phyloP scores from a whole-genome alignment of 164 flowering plant genomes.

The Protea cynaroides region DNA sequence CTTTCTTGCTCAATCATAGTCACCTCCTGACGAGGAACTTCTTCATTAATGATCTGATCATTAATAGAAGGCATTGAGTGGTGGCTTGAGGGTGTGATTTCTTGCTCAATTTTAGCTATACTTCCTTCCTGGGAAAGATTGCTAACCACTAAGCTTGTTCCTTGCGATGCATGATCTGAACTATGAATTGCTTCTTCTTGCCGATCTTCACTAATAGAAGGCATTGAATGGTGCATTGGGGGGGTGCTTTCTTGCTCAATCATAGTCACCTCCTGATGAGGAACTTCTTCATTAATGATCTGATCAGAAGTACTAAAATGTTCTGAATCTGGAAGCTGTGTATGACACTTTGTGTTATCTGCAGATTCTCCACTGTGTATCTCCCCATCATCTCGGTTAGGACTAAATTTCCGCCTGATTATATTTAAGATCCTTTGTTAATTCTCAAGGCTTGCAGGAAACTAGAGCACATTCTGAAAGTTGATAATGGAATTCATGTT shows the following conservation, averaged over 20 bases:
- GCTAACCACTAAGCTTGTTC: conserved; percentile 13
- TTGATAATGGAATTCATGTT: background rate
- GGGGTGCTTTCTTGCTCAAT: too few species aligned
- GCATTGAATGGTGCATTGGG: too few species aligned
- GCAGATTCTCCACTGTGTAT: conserved; percentile 5
- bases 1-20: conserved; percentile 17
- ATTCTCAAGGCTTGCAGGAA: background rate
- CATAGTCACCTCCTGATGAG: conserved; percentile 16
- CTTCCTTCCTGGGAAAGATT: conserved; percentile 20
- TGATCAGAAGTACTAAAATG: conserved; percentile 10
- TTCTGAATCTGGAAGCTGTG: conserved; percentile 9
- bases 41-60: conserved; percentile 10
- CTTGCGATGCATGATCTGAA: conserved; percentile 7
- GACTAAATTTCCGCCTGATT: conserved; percentile 48
- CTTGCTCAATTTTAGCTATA: conserved; percentile 7
- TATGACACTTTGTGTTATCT: conserved; percentile 11
- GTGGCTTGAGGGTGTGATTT: too few species aligned
- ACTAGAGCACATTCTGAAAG: background rate
- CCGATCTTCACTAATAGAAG: conserved; percentile 18
- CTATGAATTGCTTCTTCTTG: conserved; percentile 21
- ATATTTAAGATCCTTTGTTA: background rate
- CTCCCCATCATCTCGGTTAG: conserved; percentile 8
- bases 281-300: conserved; percentile 7
- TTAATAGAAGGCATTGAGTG: too few species aligned
- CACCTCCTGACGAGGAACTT: conserved; percentile 12